Base-by-base conservation (phyloP, 1,139 yeast genomes). In the Yamadazyma aaseri region DNA sequence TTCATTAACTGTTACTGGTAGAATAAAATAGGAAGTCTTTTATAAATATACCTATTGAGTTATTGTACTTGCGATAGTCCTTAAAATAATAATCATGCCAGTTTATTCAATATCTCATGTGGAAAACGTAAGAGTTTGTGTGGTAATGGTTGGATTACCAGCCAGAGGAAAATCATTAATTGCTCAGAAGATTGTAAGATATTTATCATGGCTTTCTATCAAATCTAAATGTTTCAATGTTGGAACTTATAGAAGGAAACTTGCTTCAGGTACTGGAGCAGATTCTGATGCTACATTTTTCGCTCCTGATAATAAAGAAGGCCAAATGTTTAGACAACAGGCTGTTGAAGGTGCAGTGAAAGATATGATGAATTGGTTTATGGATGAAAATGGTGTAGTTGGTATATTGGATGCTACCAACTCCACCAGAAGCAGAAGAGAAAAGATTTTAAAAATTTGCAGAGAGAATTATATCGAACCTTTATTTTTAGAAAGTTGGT, bases 351-450 rank as follows among this genome's bases (percentile, higher is more conserved):
- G 63, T 31, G 96, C 97, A 1, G 71, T 86, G 29, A 55, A 64
- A n/a, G 97, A 87, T 49, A 85, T 92, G 86, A 73, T 90, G 75
- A 63, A 73, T 29, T 92, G 97, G 97, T 87, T 86, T 53, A 69
- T 70, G 25, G 78, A 81, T 20, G 89, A 84, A 40, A 73, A 79
- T 37, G 96, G 96, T 5, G 85, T 82, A 26, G 97, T 92, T 28
- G 97, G 96, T 0, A 86, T 92, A 8, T 71, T 90, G 42, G 98
- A 92, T 60, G 97, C 90, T 24, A 82, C 90, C 6, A 81, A 81
- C 51, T 74, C 86, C 1, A 79, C 97, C 4, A 66, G 74, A 44
- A 75, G 71, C 36, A 74, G 96, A 49, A 72, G 98, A 46, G 71
- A 70, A 20, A 71, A 78, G 71, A 75, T 92, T 36, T 65, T 80